Evolutionary conservation across 805 yeast genomes (phyloP).

Genomic region (Metschnikowia baotianmanensis): DNA sequence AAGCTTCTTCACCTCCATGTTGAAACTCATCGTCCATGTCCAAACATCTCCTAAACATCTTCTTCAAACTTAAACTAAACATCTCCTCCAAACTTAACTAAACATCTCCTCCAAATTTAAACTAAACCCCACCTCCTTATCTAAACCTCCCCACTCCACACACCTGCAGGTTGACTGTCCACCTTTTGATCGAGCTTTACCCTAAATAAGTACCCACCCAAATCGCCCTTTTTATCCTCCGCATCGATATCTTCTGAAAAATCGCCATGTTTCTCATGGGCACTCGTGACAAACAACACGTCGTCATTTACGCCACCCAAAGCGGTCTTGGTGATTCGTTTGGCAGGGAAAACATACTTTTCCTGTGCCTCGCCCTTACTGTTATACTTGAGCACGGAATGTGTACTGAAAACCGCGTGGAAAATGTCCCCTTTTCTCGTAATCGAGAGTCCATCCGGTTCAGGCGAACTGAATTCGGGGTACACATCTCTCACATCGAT

Average conservation of each 20-base stretch:
- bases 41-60: too few relatives aligned
- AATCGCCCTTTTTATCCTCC: constrained; percentile 37
- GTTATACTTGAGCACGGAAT: constrained; percentile 53
- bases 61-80: too few relatives aligned
- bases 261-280: constrained; percentile 48
- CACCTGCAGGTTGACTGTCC: constrained; percentile 25
- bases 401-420: constrained; percentile 65
- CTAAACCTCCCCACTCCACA: constrained; percentile 30
- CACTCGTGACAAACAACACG: constrained; percentile 68
- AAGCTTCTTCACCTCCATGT: too few relatives aligned
- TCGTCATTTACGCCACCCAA: constrained; percentile 53
- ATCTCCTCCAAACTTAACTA: too few relatives aligned
- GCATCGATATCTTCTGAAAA: constrained; percentile 26
- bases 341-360: constrained; percentile 54
- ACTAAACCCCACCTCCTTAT: too few relatives aligned
- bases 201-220: constrained; percentile 61
- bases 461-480: constrained; percentile 36
- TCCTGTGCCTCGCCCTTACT: constrained; percentile 49
- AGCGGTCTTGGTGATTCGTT: constrained; percentile 63
- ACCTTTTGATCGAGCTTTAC: constrained; percentile 35
- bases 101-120: too few relatives aligned
- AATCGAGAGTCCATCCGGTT: constrained; percentile 80
- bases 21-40: too few relatives aligned
- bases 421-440: constrained; percentile 55
- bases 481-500: constrained; percentile 20